These are phyloP conservation scores for Lecanosticta acicola DNA, from an alignment of 2,329 filamentous ascomycete species.

Conservation along the genomic window DNA sequence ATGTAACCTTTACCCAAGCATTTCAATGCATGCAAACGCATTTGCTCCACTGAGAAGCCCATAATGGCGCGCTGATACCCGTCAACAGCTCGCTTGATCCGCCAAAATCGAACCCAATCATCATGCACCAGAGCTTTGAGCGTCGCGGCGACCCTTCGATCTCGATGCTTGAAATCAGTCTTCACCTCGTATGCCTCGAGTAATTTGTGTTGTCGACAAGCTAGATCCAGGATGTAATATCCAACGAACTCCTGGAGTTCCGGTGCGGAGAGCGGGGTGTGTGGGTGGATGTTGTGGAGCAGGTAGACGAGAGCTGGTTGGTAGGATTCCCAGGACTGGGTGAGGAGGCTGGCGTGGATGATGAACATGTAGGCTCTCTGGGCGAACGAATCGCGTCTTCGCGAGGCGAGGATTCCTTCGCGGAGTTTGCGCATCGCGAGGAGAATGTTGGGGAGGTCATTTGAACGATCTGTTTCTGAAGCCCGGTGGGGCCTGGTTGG, in stretches of 20 bases:
- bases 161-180: slow-evolving; percentile 54
- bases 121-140: slow-evolving; percentile 69
- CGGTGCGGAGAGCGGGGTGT: slow-evolving; percentile 59
- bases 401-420: slow-evolving; percentile 77
- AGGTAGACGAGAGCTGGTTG: slow-evolving; percentile 79
- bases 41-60: slow-evolving; percentile 70
- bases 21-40: slow-evolving; percentile 74
- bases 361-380: slow-evolving; percentile 89
- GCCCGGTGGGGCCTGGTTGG: slow-evolving; percentile 14
- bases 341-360: slow-evolving; percentile 74
- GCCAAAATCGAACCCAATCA: slow-evolving; percentile 76
- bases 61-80: slow-evolving; percentile 74
- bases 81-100: slow-evolving; percentile 65
- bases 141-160: slow-evolving; percentile 62
- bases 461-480: slow-evolving; percentile 42
- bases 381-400: slow-evolving; percentile 72
- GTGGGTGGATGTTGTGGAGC: slow-evolving; percentile 63
- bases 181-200: slow-evolving; percentile 66
- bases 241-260: slow-evolving; percentile 74
- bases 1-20: slow-evolving; percentile 81
- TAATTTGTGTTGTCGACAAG: slow-evolving; percentile 73
- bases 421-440: slow-evolving; percentile 85
- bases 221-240: slow-evolving; percentile 81
- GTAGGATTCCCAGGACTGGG: slow-evolving; percentile 80
- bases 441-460: slow-evolving; percentile 68